Conservation (phyloP, 192 early-diverging fungal species). For the Phlyctochytrium planicorne region DNA sequence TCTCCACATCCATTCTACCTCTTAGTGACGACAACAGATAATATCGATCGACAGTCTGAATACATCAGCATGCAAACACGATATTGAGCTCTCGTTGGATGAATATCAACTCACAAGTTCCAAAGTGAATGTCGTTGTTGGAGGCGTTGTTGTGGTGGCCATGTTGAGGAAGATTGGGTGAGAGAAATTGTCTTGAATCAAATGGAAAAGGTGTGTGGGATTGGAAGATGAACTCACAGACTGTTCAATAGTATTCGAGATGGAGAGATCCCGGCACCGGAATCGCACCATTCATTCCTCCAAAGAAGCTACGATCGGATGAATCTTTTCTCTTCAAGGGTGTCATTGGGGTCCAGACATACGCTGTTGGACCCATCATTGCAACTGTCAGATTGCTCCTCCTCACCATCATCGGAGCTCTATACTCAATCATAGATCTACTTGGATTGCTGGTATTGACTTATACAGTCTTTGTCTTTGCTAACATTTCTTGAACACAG, state of each 20-base stretch:
- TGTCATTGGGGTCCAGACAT: not conserved
- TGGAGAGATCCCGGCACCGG: constrained; percentile 83
- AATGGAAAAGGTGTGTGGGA: constrained; percentile 3
- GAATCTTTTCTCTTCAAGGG: not conserved
- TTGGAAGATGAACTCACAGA: no score
- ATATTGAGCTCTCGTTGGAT: no score
- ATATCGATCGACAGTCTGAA: constrained; percentile 36
- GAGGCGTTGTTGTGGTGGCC: no score
- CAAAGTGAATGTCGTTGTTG: no score
- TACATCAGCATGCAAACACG: no score
- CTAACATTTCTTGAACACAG: not conserved
- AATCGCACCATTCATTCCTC: constrained; percentile 84
- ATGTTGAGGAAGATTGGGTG: no score
- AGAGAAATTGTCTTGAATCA: no score
- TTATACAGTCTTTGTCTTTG: not conserved
- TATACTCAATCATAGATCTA: not conserved
- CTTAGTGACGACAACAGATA: constrained; percentile 31
- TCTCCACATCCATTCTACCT: constrained; percentile 16
- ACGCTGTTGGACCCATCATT: constrained; percentile 7
- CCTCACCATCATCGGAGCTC: not conserved
- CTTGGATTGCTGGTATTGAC: not conserved
- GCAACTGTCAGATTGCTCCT: constrained; percentile 4
- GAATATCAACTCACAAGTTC: no score
- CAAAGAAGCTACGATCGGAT: constrained; percentile 22
- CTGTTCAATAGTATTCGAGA: constrained; percentile 82